Evolutionary conservation across 305 asterid genomes (phyloP).

Genomic region (Fraxinus dipetala): DNA sequence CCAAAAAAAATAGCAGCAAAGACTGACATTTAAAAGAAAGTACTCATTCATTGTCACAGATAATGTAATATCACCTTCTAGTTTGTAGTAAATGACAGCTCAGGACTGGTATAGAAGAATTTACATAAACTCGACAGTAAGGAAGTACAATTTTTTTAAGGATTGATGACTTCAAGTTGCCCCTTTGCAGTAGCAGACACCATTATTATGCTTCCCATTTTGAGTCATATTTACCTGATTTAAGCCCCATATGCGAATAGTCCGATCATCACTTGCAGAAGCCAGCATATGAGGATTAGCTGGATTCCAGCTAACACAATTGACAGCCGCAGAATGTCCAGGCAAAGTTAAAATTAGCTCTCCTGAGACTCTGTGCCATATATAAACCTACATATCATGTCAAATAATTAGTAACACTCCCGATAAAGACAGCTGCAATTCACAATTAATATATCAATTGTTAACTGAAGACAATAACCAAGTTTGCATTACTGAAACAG

Average conservation of each 20-base stretch:
- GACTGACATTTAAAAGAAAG: slow-evolving; percentile 2
- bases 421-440: neutral
- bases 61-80: slow-evolving; percentile 53
- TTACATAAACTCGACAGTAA: slow-evolving; percentile 44
- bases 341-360: slow-evolving; percentile 47
- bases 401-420: neutral
- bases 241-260: slow-evolving; percentile 83
- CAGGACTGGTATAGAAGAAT: slow-evolving; percentile 37
- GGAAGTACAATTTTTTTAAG: slow-evolving; percentile 23
- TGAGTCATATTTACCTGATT: slow-evolving; percentile 41
- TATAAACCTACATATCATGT: slow-evolving; percentile 44
- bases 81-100: slow-evolving; percentile 31
- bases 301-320: slow-evolving; percentile 93
- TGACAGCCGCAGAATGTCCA: slow-evolving; percentile 68
- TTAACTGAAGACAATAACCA: neutral
- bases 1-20: neutral
- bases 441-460: neutral
- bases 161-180: slow-evolving; percentile 40
- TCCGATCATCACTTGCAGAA: slow-evolving; percentile 82
- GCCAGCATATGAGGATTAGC: slow-evolving; percentile 80
- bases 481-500: neutral
- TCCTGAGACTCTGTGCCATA: slow-evolving; percentile 64
- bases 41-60: slow-evolving; percentile 28
- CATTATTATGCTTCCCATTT: slow-evolving; percentile 51
- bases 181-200: slow-evolving; percentile 66